Evolutionary conservation across 768 basidiomycete species (phyloP), one percentile per base, ranked within the genome.

Genomic region (Holtermanniella nyarrowii): DNA sequence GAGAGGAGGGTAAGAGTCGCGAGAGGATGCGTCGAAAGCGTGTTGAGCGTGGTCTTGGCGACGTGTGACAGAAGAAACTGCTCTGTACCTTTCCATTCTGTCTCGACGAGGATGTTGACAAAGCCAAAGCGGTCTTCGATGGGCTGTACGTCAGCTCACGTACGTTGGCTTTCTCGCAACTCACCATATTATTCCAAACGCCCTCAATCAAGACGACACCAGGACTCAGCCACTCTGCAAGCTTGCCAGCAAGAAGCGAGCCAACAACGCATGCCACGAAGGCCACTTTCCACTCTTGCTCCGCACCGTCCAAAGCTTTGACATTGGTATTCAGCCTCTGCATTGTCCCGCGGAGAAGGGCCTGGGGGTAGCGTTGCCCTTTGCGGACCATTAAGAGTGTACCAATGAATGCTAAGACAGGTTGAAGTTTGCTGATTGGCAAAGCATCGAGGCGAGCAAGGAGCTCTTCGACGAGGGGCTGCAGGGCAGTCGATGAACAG

Each of bases 381-480:
- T 69, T 71, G 14, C 70, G 54, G 4, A 56, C 60, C 14, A 62
- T 49, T 0, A 68, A 46, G 16, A 69, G 49, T 0, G 68, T 62
- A 12, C 64, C 58, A 26, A 72, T 55, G 20, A 71, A 57, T 16
- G 54, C 52, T 5, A 74, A 60, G 21, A 64, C 50, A 13, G 20
- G 48, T 27, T 44, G 48, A 5, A 16, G 2, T 16, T 27, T 39
- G 12, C 42, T 44, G 27, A 11, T 59, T 54, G 26, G 55, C 53
- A 26, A 21, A 5, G 43, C 45, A 26, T 54, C 45, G 18, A 59
- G 25, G 1, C 42, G 45, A 18, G 20, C 22, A n/a, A 62, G 27
- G 25, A 66, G 40, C 3, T 84, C 72, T 22, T 80, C 75, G 26
- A 78, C 68, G 13, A 88, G 57, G 21, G 82, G 82, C 42, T 54